Evolutionary conservation across 179 eudicot genomes (phyloP).

Genomic region (Actinidia polygama): DNA sequence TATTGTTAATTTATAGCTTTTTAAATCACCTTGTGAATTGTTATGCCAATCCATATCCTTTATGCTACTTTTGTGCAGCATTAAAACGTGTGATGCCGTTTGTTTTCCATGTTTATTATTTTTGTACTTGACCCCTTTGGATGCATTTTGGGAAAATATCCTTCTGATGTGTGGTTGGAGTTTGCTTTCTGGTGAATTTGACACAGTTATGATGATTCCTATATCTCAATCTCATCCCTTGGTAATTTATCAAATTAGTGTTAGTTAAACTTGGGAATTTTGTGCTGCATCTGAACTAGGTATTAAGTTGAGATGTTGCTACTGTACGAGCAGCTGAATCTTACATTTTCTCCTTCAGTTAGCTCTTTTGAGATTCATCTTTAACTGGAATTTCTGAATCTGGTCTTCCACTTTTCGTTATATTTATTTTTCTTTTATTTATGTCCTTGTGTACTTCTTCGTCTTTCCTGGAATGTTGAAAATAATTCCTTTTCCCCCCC

Average conservation of each 20-base stretch:
- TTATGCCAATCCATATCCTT: background rate
- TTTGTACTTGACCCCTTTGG: background rate
- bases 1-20: background rate
- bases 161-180: background rate
- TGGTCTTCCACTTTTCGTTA: no score
- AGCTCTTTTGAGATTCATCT: no score
- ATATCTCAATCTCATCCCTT: background rate
- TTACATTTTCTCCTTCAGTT: background rate
- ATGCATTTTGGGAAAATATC: background rate
- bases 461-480: no score
- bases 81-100: background rate
- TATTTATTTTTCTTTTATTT: no score
- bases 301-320: background rate
- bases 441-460: no score
- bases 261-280: background rate
- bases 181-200: background rate
- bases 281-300: background rate
- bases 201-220: background rate
- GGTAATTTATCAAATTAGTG: constrained; percentile 1
- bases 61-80: background rate
- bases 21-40: background rate
- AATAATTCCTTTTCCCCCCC: no score
- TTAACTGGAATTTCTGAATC: no score
- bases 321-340: background rate
- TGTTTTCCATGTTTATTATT: background rate